Evolutionary conservation across 805 yeast species (phyloP).

Genomic region (Candida yuanshanica): DNA sequence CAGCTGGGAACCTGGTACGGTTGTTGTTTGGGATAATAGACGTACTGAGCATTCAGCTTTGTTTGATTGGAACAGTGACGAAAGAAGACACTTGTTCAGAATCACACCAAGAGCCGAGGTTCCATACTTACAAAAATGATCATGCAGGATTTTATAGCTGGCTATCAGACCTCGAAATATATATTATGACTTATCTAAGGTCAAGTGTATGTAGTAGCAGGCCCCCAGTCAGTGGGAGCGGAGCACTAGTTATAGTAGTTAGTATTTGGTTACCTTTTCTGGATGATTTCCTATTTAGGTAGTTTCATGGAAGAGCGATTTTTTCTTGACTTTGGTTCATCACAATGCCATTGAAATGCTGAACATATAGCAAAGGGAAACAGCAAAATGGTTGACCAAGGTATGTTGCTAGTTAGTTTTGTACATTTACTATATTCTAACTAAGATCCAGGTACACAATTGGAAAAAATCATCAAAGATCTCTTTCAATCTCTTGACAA

Average conservation of each 20-base stretch:
- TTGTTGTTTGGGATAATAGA: constrained; percentile 69
- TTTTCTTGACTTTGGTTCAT: too few relatives aligned
- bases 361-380: background rate
- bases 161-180: too few relatives aligned
- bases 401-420: background rate
- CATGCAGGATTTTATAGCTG: background rate
- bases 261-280: too few relatives aligned
- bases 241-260: too few relatives aligned
- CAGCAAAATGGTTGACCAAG: constrained; percentile 10
- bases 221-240: too few relatives aligned
- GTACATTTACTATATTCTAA: background rate
- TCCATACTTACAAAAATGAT: constrained; percentile 29
- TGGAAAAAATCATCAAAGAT: constrained; percentile 21
- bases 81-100: constrained; percentile 58
- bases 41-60: constrained; percentile 56
- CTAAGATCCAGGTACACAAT: constrained; percentile 8
- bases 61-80: constrained; percentile 55
- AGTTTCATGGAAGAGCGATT: too few relatives aligned
- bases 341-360: too few relatives aligned
- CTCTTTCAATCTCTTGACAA: constrained; percentile 22
- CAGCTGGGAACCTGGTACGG: constrained; percentile 54
- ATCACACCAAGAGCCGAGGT: constrained; percentile 60
- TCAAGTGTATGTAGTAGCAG: too few relatives aligned
- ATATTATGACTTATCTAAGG: too few relatives aligned
- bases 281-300: too few relatives aligned